phyloP scores from a whole-genome alignment of 2,329 filamentous ascomycete genomes.

The Podosphaera xanthii region DNA sequence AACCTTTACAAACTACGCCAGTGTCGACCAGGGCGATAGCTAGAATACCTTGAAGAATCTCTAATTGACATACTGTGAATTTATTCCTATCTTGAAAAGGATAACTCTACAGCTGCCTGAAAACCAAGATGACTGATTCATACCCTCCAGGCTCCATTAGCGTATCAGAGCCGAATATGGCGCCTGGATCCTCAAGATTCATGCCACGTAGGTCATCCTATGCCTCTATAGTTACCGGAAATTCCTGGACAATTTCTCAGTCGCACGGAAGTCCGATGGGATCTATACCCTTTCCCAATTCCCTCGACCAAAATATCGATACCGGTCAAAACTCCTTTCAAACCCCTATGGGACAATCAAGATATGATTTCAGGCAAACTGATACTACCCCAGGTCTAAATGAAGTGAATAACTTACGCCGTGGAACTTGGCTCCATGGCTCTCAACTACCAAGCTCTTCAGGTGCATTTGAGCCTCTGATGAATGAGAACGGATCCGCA shows the following conservation, averaged over 20 bases:
- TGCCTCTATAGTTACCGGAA: conserved; percentile 35
- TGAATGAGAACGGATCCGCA: conserved; percentile 11
- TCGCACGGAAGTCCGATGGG: conserved; percentile 10
- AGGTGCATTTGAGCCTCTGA: conserved; percentile 14
- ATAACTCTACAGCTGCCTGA: conserved; percentile 1
- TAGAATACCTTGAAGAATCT: not conserved
- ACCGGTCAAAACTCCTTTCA: conserved; percentile 12
- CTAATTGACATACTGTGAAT: not conserved
- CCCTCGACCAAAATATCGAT: conserved; percentile 11
- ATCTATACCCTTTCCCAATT: conserved; percentile 14
- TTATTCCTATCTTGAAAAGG: not conserved
- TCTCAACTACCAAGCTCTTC: conserved; percentile 16
- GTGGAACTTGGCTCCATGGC: conserved; percentile 11
- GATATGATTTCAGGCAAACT: conserved; percentile 10
- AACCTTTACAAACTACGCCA: not conserved
- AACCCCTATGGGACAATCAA: conserved; percentile 6
- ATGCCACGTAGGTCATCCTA: conserved; percentile 33
- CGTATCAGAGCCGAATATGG: conserved; percentile 15
- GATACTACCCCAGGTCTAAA: conserved; percentile 13
- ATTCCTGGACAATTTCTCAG: conserved; percentile 14
- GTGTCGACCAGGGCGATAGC: not conserved
- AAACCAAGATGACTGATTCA: conserved; percentile 12
- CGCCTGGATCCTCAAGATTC: conserved; percentile 17
- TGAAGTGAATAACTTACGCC: conserved; percentile 7
- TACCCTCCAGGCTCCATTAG: conserved; percentile 15